phyloP scores from a whole-genome alignment of 352 stramenopile genomes.

The Globisporangium paroecandrum region DNA sequence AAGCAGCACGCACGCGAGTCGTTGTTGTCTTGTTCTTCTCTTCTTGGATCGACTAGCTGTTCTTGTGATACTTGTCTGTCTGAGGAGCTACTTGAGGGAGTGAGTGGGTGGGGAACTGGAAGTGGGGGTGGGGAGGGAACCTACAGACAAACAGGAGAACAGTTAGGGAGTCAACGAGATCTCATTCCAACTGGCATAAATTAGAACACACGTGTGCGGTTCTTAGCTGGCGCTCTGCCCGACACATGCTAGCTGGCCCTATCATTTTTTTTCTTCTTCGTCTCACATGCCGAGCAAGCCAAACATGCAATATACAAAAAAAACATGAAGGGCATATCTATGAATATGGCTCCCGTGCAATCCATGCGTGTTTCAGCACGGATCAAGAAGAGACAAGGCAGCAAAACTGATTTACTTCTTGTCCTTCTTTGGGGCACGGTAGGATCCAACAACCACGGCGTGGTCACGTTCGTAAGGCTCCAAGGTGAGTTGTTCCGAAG shows the following conservation, averaged over 20 bases:
- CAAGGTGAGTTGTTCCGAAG: conserved; percentile 97
- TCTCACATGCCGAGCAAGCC: neutral
- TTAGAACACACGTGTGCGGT: conserved; percentile 16
- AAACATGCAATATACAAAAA: conserved; percentile 13
- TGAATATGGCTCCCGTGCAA: conserved; percentile 20
- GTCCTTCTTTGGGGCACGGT: conserved; percentile 94
- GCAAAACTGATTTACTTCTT: conserved; percentile 57
- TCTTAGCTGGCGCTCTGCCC: neutral
- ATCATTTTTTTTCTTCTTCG: neutral
- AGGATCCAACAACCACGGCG: conserved; percentile 97
- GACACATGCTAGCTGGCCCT: neutral
- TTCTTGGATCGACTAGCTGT: neutral
- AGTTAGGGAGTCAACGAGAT: conserved; percentile 11
- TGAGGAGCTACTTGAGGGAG: conserved; percentile 17
- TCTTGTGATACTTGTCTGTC: neutral
- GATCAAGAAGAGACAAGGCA: conserved; percentile 16
- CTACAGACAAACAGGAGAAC: conserved; percentile 22
- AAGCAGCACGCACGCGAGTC: neutral
- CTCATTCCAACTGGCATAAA: conserved; percentile 24
- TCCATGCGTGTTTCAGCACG: neutral
- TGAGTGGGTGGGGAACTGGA: conserved; percentile 5
- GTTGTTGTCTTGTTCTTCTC: neutral
- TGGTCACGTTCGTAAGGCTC: conserved; percentile 99
- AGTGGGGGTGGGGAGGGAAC: conserved; percentile 27
- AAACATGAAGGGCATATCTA: conserved; percentile 17